Evolutionary conservation across 1,139 yeast genomes (phyloP), one percentile per base, ranked within the genome.

Genomic region (Tardiomyces blankii): DNA sequence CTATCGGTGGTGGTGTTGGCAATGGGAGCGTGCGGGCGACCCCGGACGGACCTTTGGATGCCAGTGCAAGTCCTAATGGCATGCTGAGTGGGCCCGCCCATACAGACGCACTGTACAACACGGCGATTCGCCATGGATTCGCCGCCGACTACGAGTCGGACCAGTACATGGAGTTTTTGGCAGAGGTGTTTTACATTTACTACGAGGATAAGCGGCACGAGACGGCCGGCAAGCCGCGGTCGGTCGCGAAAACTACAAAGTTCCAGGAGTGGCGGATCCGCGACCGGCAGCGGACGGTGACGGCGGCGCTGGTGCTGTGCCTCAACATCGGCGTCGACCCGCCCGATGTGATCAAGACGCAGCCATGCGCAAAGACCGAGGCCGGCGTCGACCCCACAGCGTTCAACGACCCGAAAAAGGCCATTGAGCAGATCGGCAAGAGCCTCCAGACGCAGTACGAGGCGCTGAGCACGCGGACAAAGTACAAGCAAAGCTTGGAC

Each of bases 281-380:
- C 52, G 96, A 88, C 56, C 77, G 96, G 40, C 95, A 85, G 60
- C 83, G 89, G 60, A 93, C 99, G 1, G 88, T 89, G n/a, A 80
- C 86, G 49, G 98, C 97, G 0, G 96, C 95, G 13, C 69, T 91
- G 27, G 89, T 91, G 45, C 67, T 91, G 43, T 91, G 99, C 62
- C 70, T 91, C 40, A 91, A 93, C 60, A 68, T 91, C 43, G 97
- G 98, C 4, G 96, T 91, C 2, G 97, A 91, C 54, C 98, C 99
- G 2, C 98, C 99, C 1, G 98, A 93, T 64, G 80, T 89, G 35
- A 79, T 86, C 65, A 87, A 88, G 63, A 88, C 97, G 0, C 89
- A 85, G 52, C 97, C 96, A 0, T 86, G 95, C 59, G 96, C 98
- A 1, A 81, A 84, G 56, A 67, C 82, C 41, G 98, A 93, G 66